A percentile compares a stretch with the other conserved stretches of the same genome.
Conservation (phyloP, 2,329 filamentous ascomycete species). For the Calonectria ilicicola region DNA sequence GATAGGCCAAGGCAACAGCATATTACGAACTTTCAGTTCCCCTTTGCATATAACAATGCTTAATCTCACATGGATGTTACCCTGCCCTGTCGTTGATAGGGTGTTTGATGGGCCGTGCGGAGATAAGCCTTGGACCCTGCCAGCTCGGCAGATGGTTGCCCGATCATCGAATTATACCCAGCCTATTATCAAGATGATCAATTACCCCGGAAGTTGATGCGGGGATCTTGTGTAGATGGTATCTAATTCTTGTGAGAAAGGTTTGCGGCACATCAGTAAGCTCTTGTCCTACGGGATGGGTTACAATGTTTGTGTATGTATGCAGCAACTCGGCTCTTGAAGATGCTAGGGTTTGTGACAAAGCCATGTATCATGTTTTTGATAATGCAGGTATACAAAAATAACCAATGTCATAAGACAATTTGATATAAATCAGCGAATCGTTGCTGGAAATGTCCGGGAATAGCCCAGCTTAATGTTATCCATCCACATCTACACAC, state of each 20-base stretch:
- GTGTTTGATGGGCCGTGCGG: not conserved
- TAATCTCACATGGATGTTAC: constrained; percentile 5
- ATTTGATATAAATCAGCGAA: not conserved
- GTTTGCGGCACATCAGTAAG: not conserved
- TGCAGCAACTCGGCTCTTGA: not conserved
- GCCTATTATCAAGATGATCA: not conserved
- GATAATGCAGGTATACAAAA: not conserved
- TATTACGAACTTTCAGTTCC: not conserved
- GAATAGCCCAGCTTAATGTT: constrained; percentile 1
- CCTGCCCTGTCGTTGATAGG: not conserved
- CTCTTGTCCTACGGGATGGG: too few species aligned
- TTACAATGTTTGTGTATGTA: not conserved
- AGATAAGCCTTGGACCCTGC: not conserved
- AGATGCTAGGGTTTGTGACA: not conserved
- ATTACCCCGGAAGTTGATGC: too few species aligned
- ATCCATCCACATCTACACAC: not conserved
- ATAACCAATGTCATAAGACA: not conserved
- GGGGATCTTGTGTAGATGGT: too few species aligned
- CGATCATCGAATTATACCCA: not conserved
- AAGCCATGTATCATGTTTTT: not conserved
- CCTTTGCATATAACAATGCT: not conserved
- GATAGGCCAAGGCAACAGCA: not conserved
- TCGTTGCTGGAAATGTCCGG: not conserved
- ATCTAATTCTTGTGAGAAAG: not conserved
- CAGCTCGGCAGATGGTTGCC: not conserved